Evolutionary conservation across 1,139 yeast genomes (phyloP).

Genomic region (Hemisphaericaspora lyxosophila): DNA sequence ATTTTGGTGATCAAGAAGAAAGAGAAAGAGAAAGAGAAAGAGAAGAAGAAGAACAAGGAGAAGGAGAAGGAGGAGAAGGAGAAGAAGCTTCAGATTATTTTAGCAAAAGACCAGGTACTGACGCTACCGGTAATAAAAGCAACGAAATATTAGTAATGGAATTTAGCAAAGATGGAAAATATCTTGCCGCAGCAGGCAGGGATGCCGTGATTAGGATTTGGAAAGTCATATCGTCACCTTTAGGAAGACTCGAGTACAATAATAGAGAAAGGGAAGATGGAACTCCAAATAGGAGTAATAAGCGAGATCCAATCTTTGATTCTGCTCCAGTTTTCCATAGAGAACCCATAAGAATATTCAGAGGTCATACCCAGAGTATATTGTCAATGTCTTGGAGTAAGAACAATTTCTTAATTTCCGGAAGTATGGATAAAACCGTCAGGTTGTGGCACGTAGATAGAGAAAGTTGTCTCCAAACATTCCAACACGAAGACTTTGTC

Average conservation of each 20-base stretch:
- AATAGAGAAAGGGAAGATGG: slow-evolving; percentile 17
- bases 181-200: slow-evolving; percentile 80
- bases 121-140: slow-evolving; percentile 9
- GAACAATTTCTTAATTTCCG: slow-evolving; percentile 74
- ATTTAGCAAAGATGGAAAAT: slow-evolving; percentile 79
- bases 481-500: slow-evolving; percentile 76
- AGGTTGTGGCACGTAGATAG: slow-evolving; percentile 84
- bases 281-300: slow-evolving; percentile 10
- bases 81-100: slow-evolving; percentile 12
- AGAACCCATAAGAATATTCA: slow-evolving; percentile 59
- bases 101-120: slow-evolving; percentile 9
- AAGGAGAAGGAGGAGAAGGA: slow-evolving; percentile 7
- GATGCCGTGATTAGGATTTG: slow-evolving; percentile 68
- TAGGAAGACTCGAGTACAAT: slow-evolving; percentile 52
- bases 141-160: slow-evolving; percentile 70
- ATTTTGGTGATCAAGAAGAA: too few species aligned
- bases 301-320: slow-evolving; percentile 21
- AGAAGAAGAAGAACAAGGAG: slow-evolving; percentile 9
- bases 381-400: slow-evolving; percentile 85
- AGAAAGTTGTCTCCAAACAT: slow-evolving; percentile 59
- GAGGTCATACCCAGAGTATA: slow-evolving; percentile 70
- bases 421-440: slow-evolving; percentile 85
- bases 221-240: slow-evolving; percentile 74
- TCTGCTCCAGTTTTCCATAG: slow-evolving; percentile 82
- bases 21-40: slow-evolving; percentile 7